These are phyloP conservation scores for Lotus japonicus DNA, from an alignment of 306 rosid species.

Conservation along the genomic window DNA sequence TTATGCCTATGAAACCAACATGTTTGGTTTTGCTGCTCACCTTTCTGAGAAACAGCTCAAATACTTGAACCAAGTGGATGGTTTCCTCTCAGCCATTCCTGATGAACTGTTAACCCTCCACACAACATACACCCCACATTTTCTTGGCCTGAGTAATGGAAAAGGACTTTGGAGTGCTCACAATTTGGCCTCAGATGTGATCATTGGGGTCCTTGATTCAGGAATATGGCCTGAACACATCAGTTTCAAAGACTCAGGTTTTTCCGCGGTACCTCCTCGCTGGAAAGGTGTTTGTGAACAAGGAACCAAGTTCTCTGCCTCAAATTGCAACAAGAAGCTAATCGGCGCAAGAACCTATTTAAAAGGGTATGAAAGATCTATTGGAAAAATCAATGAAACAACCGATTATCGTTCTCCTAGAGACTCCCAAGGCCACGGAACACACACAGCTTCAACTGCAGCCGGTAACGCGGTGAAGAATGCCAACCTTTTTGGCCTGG, in stretches of 20 bases:
- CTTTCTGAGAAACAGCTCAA: slow-evolving; percentile 43
- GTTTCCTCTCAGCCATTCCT: slow-evolving; percentile 51
- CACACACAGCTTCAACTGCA: slow-evolving; percentile 77
- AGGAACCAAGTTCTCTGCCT: slow-evolving; percentile 50
- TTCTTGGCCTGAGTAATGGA: slow-evolving; percentile 47
- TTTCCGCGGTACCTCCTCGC: slow-evolving; percentile 37
- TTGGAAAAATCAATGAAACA: slow-evolving; percentile 45
- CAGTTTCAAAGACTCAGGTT: slow-evolving; percentile 49
- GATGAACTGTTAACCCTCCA: slow-evolving; percentile 57
- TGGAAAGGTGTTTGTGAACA: slow-evolving; percentile 67
- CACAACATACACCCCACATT: slow-evolving; percentile 51
- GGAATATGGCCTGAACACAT: slow-evolving; percentile 78
- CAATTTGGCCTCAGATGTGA: slow-evolving; percentile 50
- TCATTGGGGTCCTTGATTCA: slow-evolving; percentile 57
- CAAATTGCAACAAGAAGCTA: slow-evolving; percentile 65
- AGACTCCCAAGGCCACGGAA: slow-evolving; percentile 65
- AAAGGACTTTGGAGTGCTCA: slow-evolving; percentile 51
- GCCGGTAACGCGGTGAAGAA: slow-evolving; percentile 41
- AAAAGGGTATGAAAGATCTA: slow-evolving; percentile 50
- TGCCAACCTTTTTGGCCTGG: slow-evolving; percentile 44
- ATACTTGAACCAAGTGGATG: slow-evolving; percentile 34
- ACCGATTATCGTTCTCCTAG: slow-evolving; percentile 45
- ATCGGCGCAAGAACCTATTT: slow-evolving; percentile 53
- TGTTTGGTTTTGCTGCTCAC: slow-evolving; percentile 59
- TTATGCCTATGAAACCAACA: slow-evolving; percentile 44